phyloP scores from a whole-genome alignment of 441 rosid species.

The Capsella rubella region DNA sequence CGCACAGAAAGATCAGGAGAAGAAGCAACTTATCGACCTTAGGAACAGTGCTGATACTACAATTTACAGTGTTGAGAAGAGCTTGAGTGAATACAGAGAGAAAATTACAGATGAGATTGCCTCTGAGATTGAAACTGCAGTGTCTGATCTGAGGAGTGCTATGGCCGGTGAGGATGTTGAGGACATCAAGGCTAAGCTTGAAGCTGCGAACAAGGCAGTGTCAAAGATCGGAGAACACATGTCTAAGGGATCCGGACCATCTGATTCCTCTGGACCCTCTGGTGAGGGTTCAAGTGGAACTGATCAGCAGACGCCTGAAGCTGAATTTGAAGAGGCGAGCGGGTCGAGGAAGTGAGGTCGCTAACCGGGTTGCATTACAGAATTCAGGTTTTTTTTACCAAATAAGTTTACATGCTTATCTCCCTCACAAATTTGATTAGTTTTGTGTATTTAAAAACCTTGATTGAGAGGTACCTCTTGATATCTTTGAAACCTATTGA shows the following conservation, averaged over 20 bases:
- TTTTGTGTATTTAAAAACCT: constrained; percentile 35
- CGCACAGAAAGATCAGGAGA: constrained; percentile 55
- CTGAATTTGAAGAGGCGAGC: constrained; percentile 59
- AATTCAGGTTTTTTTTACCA: constrained; percentile 11
- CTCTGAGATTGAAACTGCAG: constrained; percentile 60
- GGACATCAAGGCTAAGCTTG: constrained; percentile 61
- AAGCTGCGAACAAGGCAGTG: constrained; percentile 64
- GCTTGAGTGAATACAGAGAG: constrained; percentile 64
- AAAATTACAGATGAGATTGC: constrained; percentile 60
- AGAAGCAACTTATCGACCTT: constrained; percentile 57
- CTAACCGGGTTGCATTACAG: constrained; percentile 21
- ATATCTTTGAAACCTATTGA: constrained; percentile 20
- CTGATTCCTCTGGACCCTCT: constrained; percentile 42
- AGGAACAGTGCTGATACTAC: constrained; percentile 63
- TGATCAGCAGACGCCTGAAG: constrained; percentile 56
- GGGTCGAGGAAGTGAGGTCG: constrained; percentile 47
- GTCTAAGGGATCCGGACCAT: constrained; percentile 50
- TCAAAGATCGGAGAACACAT: constrained; percentile 68
- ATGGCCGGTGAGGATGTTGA: constrained; percentile 55
- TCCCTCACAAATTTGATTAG: constrained; percentile 36
- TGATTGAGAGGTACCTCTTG: constrained; percentile 5
- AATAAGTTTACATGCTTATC: constrained; percentile 39
- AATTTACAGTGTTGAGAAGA: constrained; percentile 63
- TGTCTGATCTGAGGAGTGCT: constrained; percentile 58
- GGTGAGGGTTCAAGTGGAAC: constrained; percentile 47